These are phyloP conservation scores for Blastobotrys chiropterorum DNA, from an alignment of 805 yeast genomes.

Conservation along the genomic window DNA sequence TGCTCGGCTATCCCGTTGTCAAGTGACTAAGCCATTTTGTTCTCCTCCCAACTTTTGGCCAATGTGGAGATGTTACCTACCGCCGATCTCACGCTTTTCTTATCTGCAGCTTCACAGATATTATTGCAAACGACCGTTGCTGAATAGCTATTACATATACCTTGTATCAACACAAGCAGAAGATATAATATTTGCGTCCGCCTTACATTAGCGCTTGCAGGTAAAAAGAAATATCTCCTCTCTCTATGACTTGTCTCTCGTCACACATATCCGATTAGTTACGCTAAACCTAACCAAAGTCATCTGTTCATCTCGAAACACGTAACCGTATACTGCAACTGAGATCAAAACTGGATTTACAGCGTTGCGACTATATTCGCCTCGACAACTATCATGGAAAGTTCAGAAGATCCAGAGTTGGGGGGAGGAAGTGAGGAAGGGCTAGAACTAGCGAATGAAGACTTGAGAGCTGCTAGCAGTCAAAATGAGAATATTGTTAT, in stretches of 20 bases:
- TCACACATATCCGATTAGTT: not conserved
- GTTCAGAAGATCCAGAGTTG: not conserved
- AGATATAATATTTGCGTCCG: too few relatives aligned
- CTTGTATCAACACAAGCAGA: not conserved
- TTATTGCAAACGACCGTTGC: not conserved
- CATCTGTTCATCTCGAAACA: too few relatives aligned
- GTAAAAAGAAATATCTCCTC: too few relatives aligned
- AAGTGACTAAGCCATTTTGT: not conserved
- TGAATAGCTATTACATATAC: not conserved
- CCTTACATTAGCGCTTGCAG: too few relatives aligned
- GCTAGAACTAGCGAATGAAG: constrained; percentile 29
- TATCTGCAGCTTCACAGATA: not conserved
- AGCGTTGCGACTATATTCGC: too few relatives aligned
- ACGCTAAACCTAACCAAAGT: not conserved
- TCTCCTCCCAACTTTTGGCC: not conserved
- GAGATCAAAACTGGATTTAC: too few relatives aligned
- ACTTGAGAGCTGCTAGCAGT: constrained; percentile 23
- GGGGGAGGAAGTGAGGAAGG: not conserved
- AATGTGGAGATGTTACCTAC: not conserved
- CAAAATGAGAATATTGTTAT: constrained; percentile 54
- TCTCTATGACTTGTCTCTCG: not conserved
- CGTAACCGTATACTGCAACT: too few relatives aligned
- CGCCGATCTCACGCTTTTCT: not conserved
- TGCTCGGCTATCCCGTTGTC: not conserved
- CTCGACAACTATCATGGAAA: not conserved